A percentile compares a stretch with the other conserved stretches of the same genome.
These are phyloP conservation scores for Backusella parvicylindrica DNA, from an alignment of 192 early-diverging fungal genomes.

Conservation along the genomic window DNA sequence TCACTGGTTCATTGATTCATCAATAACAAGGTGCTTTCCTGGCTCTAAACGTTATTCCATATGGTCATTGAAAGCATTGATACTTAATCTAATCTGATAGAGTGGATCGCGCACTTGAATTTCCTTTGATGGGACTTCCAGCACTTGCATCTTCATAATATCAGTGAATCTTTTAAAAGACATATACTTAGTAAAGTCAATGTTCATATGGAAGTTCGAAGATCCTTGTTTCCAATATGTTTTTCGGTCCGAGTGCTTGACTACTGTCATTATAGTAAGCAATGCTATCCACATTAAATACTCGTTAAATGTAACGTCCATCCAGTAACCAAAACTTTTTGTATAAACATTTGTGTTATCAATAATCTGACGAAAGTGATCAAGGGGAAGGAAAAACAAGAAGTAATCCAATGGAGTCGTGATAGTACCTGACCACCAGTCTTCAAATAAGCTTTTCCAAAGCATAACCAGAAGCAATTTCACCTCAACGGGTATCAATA, in stretches of 20 bases:
- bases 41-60: neutral
- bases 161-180: neutral
- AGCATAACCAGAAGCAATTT: too few relatives aligned
- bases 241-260: neutral
- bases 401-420: conserved; percentile 2
- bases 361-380: neutral
- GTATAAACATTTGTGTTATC: neutral
- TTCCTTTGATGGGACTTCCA: neutral
- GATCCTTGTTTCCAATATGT: neutral
- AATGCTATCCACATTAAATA: conserved; percentile 1
- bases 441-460: neutral
- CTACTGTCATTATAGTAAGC: neutral
- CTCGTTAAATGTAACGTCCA: neutral
- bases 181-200: neutral
- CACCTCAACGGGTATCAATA: neutral
- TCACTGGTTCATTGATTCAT: conserved; percentile 7
- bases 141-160: neutral
- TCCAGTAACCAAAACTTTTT: neutral
- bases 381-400: neutral
- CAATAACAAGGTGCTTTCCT: neutral
- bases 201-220: neutral
- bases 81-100: neutral
- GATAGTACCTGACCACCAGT: too few relatives aligned
- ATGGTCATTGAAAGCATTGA: neutral
- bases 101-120: neutral